Percentiles rank a stretch among this genome's conserved stretches.
These are phyloP conservation scores for Dendrobium nobile DNA, from an alignment of 106 monocot species.

Conservation along the genomic window DNA sequence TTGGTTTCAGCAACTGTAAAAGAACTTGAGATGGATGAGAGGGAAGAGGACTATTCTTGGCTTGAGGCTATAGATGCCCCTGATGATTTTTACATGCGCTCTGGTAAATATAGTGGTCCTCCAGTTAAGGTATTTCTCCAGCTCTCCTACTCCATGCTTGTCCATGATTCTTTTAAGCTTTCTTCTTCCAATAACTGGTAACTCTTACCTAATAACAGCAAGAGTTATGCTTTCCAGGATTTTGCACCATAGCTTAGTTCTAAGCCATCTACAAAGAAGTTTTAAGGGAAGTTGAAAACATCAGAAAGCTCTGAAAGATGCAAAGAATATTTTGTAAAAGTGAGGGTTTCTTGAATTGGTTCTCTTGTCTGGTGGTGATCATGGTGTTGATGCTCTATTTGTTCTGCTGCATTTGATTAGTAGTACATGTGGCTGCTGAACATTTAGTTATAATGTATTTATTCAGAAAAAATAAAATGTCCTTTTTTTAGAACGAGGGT, in stretches of 20 bases:
- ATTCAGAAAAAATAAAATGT: not conserved
- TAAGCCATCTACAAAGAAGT: not conserved
- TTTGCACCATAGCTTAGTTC: slow-evolving; percentile 29
- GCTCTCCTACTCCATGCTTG: not conserved
- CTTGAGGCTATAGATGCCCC: slow-evolving; percentile 54
- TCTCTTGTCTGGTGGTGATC: not conserved
- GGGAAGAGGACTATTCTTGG: slow-evolving; percentile 65
- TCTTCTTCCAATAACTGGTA: not conserved
- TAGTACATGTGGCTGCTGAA: not conserved
- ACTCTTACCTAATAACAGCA: slow-evolving; percentile 28
- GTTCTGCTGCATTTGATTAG: not conserved
- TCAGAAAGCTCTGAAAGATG: not conserved
- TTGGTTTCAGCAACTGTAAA: slow-evolving; percentile 25
- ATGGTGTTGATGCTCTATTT: not conserved
- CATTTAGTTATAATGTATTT: not conserved
- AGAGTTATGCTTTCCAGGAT: slow-evolving; percentile 42
- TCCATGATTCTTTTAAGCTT: not conserved
- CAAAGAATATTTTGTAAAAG: not conserved
- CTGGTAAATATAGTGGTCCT: slow-evolving; percentile 64
- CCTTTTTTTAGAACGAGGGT: too few species aligned
- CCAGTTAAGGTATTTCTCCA: slow-evolving; percentile 36
- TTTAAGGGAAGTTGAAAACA: not conserved
- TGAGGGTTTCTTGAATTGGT: not conserved
- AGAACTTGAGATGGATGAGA: slow-evolving; percentile 15
- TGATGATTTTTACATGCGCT: slow-evolving; percentile 61